Evolutionary conservation across 1,284 basidiomycete genomes (phyloP), one percentile per base, ranked within the genome.

Genomic region (Singerocomus inundabilis): DNA sequence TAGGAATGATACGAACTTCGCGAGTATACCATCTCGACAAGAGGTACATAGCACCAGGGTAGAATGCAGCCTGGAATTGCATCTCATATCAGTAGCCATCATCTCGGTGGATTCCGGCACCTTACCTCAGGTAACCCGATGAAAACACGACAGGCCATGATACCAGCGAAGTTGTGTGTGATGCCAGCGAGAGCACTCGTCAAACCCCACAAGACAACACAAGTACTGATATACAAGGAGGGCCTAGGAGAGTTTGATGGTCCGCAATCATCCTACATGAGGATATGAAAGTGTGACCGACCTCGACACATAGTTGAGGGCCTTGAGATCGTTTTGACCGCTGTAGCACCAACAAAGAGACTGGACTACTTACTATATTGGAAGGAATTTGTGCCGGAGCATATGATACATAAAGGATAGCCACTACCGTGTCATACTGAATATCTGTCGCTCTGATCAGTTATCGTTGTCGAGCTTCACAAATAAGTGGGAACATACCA

Each of bases 11-110:
- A 21, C 21, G 21, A 21, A 21, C 21, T 21, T 21, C 21, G 21
- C 21, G 15, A 7, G 82, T 84, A 56, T 85, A 84, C 84, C 83
- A 85, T 38, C 81, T 70, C 18, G 82, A 84, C 6, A 84, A 66
- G 9, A 85, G 68, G 55, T 81, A 85, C 29, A 81, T 75, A 2
- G 78, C 72, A 13, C 82, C 83, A 8, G 83, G 83, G 60, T 83
- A 84, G 57, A 85, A 84, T 0, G 82, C 80, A 8, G 82, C 76
- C 75, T 78, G 21, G 21, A 21, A 21, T 21, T 21, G 4, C 4
- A 21, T 21, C 21, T 21, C 21, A 21, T 21, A 21, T 21, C 21
- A 21, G 4, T 21, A 21, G 21, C 21, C 21, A 21, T 21, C 21
- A 21, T 21, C 21, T 21, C 21, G 21, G 21, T 21, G 21, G 21